Conservation (phyloP, 2,329 filamentous ascomycete genomes). For the Exophiala oligosperma region DNA sequence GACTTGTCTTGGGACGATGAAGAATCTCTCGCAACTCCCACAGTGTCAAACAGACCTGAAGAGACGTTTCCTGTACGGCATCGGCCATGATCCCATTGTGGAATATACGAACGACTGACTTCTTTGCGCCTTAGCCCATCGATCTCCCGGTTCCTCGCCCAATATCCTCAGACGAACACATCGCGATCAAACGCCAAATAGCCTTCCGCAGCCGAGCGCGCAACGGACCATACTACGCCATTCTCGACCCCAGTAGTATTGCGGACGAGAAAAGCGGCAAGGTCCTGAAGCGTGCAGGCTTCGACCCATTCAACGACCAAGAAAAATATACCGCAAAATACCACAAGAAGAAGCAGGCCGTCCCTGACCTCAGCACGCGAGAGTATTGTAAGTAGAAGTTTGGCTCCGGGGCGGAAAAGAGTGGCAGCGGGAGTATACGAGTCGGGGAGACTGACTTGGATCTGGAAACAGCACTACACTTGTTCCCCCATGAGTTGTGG, state of each 20-base stretch:
- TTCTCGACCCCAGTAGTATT: constrained; percentile 44
- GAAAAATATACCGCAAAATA: constrained; percentile 59
- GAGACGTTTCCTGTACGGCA: constrained; percentile 25
- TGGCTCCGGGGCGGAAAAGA: constrained; percentile 28
- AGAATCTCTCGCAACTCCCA: constrained; percentile 34
- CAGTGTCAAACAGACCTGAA: constrained; percentile 34
- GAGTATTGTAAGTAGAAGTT: constrained; percentile 40
- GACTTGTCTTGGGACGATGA: constrained; percentile 45
- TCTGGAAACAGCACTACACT: constrained; percentile 45
- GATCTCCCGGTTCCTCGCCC: constrained; percentile 20
- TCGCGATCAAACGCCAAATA: constrained; percentile 52
- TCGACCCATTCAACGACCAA: constrained; percentile 64
- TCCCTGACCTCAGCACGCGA: constrained; percentile 56
- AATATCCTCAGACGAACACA: constrained; percentile 40
- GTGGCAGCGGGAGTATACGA: background rate
- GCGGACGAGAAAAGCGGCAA: constrained; percentile 44
- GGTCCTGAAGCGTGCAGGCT: constrained; percentile 44
- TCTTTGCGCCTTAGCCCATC: constrained; percentile 8
- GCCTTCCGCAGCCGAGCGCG: constrained; percentile 56
- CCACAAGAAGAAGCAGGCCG: constrained; percentile 54
- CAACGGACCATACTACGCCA: constrained; percentile 61
- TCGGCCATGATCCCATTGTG: background rate
- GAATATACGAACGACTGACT: background rate
- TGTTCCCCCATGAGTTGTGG: constrained; percentile 62
- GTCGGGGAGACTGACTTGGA: background rate